These are phyloP conservation scores for Aspergillus carbonarius DNA, from an alignment of 2,329 filamentous ascomycete species.

Conservation along the genomic window DNA sequence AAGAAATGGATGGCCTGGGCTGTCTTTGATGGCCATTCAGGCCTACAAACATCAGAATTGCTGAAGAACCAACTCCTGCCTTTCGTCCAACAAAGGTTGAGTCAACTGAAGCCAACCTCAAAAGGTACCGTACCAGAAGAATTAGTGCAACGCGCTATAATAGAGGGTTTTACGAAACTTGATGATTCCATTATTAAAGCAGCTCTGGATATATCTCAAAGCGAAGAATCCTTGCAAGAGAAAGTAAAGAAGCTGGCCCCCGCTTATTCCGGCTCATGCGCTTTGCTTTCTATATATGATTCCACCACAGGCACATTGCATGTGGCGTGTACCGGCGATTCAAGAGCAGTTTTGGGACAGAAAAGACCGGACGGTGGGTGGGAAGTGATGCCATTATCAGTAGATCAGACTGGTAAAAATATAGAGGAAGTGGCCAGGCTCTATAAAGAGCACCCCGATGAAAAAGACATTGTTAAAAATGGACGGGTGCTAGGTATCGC, in stretches of 20 bases:
- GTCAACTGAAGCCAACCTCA: no score
- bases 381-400: conserved; percentile 55
- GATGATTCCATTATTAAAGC: conserved; percentile 28
- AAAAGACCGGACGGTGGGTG: conserved; percentile 44
- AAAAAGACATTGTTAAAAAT: conserved; percentile 57
- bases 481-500: conserved; percentile 63
- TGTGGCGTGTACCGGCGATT: conserved; percentile 68
- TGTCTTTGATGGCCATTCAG: conserved; percentile 44
- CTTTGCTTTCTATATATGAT: conserved; percentile 64
- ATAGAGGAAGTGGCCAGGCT: conserved; percentile 58
- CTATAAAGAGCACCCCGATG: conserved; percentile 60
- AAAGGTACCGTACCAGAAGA: conserved; percentile 6
- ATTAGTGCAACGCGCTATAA: conserved; percentile 23
- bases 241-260: conserved; percentile 25
- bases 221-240: conserved; percentile 19
- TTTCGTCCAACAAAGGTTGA: conserved; percentile 21
- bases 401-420: conserved; percentile 67
- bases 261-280: conserved; percentile 59
- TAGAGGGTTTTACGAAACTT: conserved; percentile 23
- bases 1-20: conserved; percentile 37
- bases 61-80: conserved; percentile 24
- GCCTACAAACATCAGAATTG: conserved; percentile 26
- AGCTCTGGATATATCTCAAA: conserved; percentile 16
- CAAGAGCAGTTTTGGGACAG: conserved; percentile 61
- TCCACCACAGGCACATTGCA: conserved; percentile 53